Conservation (phyloP, 305 asterid species). For the Fraxinus platypoda region DNA sequence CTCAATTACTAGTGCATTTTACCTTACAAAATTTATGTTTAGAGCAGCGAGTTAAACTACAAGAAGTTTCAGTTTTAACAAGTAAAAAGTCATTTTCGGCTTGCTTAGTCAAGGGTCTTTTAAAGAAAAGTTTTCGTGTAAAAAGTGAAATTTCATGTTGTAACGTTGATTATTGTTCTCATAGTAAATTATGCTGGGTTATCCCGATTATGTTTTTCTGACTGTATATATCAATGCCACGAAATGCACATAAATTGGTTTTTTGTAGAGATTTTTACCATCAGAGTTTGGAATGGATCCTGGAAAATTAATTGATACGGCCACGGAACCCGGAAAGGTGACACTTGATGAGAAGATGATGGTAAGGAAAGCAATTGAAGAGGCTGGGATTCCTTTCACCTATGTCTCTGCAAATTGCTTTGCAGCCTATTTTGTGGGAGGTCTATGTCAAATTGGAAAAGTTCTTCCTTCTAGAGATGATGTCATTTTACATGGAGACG, state of each 20-base stretch:
- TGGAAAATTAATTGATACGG: slow-evolving; percentile 30
- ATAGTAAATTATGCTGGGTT: too few species aligned
- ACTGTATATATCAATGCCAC: too few species aligned
- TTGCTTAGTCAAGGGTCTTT: too few species aligned
- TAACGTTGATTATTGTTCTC: too few species aligned
- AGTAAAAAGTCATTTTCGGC: too few species aligned
- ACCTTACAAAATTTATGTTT: too few species aligned
- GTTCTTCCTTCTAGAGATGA: slow-evolving; percentile 5
- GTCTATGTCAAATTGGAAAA: slow-evolving; percentile 40
- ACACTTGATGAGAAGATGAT: slow-evolving; percentile 51
- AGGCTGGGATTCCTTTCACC: slow-evolving; percentile 12
- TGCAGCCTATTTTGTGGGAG: slow-evolving; percentile 49
- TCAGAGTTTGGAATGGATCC: slow-evolving; percentile 58
- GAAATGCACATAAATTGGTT: neutral
- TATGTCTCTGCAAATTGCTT: slow-evolving; percentile 20
- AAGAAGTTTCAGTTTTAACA: too few species aligned
- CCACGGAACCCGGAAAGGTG: slow-evolving; percentile 39
- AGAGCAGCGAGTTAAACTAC: too few species aligned
- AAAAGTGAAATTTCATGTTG: too few species aligned
- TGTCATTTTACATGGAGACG: slow-evolving; percentile 47
- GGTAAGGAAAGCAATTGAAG: slow-evolving; percentile 56
- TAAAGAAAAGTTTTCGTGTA: too few species aligned
- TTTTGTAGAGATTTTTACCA: slow-evolving; percentile 47
- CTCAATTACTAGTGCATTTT: too few species aligned
- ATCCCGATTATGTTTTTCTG: too few species aligned